Conservation (phyloP, 2,329 filamentous ascomycete species). For the Cytospora piceae region DNA sequence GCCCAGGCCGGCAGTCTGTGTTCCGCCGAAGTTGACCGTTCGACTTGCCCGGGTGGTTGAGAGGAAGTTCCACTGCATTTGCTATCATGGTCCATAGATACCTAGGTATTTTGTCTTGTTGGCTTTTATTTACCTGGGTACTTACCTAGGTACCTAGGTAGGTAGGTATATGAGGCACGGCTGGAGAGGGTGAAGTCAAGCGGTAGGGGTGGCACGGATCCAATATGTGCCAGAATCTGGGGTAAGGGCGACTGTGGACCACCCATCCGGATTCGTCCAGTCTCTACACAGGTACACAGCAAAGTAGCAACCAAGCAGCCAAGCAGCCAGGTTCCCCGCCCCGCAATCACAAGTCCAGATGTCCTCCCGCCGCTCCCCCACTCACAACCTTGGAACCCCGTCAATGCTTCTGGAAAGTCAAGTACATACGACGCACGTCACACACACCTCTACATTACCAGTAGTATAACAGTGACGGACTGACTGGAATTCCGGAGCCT, state of each 20-base stretch:
- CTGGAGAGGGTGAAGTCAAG: not conserved
- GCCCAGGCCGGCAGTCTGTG: not conserved
- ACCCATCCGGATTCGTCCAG: not conserved
- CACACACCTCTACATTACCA: not conserved
- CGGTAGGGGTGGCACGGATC: slow-evolving; percentile 4
- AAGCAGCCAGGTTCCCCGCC: not conserved
- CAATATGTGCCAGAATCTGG: not conserved
- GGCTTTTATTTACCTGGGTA: not conserved
- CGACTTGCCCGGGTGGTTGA: no score
- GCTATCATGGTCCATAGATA: not conserved
- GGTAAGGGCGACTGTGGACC: slow-evolving; percentile 4
- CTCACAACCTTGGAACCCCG: not conserved
- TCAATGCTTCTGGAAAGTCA: not conserved
- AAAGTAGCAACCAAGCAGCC: no score
- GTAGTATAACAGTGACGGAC: not conserved
- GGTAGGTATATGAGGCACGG: not conserved
- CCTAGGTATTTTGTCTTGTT: no score
- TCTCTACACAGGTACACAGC: no score
- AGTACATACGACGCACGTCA: not conserved
- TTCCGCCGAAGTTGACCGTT: no score
- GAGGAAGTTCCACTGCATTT: no score
- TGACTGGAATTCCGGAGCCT: not conserved
- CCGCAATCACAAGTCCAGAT: not conserved
- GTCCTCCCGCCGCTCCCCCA: not conserved
- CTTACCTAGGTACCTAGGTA: no score